phyloP scores from a whole-genome alignment of 257 asterid genomes.

The Ehretia macrophylla region DNA sequence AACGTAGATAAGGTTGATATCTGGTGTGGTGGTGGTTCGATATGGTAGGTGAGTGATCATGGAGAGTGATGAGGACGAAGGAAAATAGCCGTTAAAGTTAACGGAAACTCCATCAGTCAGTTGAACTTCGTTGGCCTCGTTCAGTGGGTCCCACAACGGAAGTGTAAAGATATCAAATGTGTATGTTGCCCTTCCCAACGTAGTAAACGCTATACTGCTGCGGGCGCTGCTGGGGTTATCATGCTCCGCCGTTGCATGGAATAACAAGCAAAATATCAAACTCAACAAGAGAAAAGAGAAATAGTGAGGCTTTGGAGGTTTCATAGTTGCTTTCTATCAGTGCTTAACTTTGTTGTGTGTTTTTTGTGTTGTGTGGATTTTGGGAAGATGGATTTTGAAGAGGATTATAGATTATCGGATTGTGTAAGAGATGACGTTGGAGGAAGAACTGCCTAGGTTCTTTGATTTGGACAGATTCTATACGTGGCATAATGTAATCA shows the following conservation, averaged over 20 bases:
- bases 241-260: slow-evolving; percentile 16
- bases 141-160: slow-evolving; percentile 20
- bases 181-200: slow-evolving; percentile 65
- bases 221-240: slow-evolving; percentile 19
- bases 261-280: background rate
- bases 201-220: slow-evolving; percentile 51
- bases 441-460: no score
- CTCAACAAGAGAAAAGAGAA: slow-evolving; percentile 17
- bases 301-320: slow-evolving; percentile 8
- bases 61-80: slow-evolving; percentile 38
- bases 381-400: no score
- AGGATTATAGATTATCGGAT: no score
- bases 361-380: no score
- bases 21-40: slow-evolving; percentile 10
- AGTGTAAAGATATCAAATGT: slow-evolving; percentile 67
- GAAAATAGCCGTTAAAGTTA: slow-evolving; percentile 75
- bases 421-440: no score
- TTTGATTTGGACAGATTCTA: no score
- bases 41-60: slow-evolving; percentile 22
- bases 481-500: no score
- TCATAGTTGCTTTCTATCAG: slow-evolving; percentile 16
- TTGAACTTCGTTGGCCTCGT: slow-evolving; percentile 33
- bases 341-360: no score
- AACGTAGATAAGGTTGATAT: slow-evolving; percentile 51
- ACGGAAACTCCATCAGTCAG: slow-evolving; percentile 76